Evolutionary conservation across 139 green algal genomes (phyloP).

Genomic region (Coccomyxa sp.): DNA sequence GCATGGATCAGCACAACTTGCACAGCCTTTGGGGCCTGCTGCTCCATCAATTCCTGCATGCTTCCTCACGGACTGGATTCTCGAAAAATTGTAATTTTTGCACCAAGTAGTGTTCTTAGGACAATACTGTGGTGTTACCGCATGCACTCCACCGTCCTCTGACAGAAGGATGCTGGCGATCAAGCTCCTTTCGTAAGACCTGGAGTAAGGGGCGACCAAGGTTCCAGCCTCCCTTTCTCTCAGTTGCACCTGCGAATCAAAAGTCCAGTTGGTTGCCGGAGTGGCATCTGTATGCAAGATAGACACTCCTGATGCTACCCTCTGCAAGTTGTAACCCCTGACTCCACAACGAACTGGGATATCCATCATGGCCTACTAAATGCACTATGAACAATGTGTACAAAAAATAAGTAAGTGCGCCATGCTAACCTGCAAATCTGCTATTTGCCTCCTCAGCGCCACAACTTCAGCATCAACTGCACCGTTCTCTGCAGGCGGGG

Average conservation of each 20-base stretch:
- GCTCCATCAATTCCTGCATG: neutral
- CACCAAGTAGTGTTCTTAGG: neutral
- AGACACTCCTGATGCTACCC: too few species aligned
- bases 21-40: neutral
- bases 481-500: neutral
- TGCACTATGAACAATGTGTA: neutral
- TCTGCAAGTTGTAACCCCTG: too few species aligned
- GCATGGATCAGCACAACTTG: neutral
- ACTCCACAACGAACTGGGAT: neutral
- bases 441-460: conserved; percentile 37
- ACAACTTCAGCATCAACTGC: conserved; percentile 26
- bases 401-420: too few species aligned
- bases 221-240: conserved; percentile 28
- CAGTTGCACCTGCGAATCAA: conserved; percentile 25
- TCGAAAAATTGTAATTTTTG: neutral
- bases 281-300: too few species aligned
- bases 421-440: conserved; percentile 36
- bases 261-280: too few species aligned
- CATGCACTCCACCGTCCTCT: conserved; percentile 51
- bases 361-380: too few species aligned
- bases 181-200: conserved; percentile 41
- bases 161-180: conserved; percentile 59
- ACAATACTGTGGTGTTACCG: conserved; percentile 32
- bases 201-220: conserved; percentile 46
- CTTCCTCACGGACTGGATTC: neutral